A percentile compares a stretch with the other conserved stretches of the same genome.
phyloP scores from a whole-genome alignment of 2,329 filamentous ascomycete genomes.

The Colletotrichum siamense region DNA sequence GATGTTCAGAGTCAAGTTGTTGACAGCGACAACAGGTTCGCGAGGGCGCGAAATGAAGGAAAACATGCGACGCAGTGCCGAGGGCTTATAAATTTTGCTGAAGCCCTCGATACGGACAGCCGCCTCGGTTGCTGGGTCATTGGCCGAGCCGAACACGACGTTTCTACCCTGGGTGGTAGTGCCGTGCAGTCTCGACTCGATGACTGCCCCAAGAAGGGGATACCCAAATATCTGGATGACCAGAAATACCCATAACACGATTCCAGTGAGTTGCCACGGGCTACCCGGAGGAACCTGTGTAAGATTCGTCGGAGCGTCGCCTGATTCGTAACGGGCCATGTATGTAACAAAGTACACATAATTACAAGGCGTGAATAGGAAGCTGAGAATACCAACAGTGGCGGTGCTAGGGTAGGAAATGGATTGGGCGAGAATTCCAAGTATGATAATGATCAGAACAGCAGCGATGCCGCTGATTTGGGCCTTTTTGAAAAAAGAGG shows the following conservation, averaged over 20 bases:
- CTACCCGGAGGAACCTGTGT: constrained; percentile 65
- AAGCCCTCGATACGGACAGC: constrained; percentile 77
- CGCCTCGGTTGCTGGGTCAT: constrained; percentile 33
- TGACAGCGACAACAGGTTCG: constrained; percentile 80
- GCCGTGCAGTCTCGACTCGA: constrained; percentile 79
- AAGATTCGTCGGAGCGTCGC: constrained; percentile 66
- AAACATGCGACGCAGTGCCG: constrained; percentile 61
- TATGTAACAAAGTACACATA: constrained; percentile 82
- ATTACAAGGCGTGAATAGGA: constrained; percentile 87
- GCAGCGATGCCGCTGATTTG: constrained; percentile 86
- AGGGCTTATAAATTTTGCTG: constrained; percentile 79
- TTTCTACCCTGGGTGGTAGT: constrained; percentile 70
- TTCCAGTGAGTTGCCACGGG: constrained; percentile 73
- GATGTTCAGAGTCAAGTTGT: constrained; percentile 73
- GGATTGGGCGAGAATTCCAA: constrained; percentile 84
- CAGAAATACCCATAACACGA: constrained; percentile 79
- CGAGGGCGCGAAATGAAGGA: constrained; percentile 51
- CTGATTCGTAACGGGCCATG: constrained; percentile 77
- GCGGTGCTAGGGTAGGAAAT: constrained; percentile 66
- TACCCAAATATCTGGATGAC: constrained; percentile 80
- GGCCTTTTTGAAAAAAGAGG: constrained; percentile 83
- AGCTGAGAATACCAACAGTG: constrained; percentile 70
- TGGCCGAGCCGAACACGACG: constrained; percentile 42
- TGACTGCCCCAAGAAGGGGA: constrained; percentile 73
- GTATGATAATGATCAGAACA: constrained; percentile 73